Base-by-base conservation (phyloP, 2,329 filamentous ascomycete genomes). In the Cladophialophora carrionii region DNA sequence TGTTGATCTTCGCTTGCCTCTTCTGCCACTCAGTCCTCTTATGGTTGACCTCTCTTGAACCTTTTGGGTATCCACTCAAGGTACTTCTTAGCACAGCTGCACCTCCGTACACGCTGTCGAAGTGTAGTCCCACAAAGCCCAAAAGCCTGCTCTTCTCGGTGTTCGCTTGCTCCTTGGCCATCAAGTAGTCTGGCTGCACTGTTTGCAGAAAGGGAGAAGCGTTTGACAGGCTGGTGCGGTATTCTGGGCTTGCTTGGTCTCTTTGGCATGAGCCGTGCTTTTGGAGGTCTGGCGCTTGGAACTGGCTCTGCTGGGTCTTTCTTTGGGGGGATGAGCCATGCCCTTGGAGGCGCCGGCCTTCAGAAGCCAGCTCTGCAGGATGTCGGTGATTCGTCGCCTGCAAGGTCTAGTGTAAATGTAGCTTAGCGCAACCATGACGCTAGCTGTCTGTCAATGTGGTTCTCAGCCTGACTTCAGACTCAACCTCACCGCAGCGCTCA, bases 401-500 rank as follows among this genome's bases (percentile, higher is more conserved):
- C 1, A 6, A 7, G 3, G 48, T 9, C 48, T 51, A 51, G 48
- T 51, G 12, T 51, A 14, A 9, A 51, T 26, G 22, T 17, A 51
- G 48, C 12, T 26, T 51, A 51, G 48, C 9, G 22, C 9, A 8
- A 22, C 48, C 26, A 5, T 7, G 17, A 7, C 48, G 9, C 48
- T 51, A n/a, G 6, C 12, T 26, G 48, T 51, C 48, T 4, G 12
- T 29, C 41, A 58, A 29, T 8, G 3, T 49, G 32, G 26, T 43
- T 57, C 10, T 57, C n/a, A 46, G 10, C 48, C 48, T 51, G 20
- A 51, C 22, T 22, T 26, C 26, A 29, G 6, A 3, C 48, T 32
- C 20, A 22, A 22, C 57, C 57, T 59, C 57, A 59, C 46, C 57
- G 7, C 57, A 26, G 46, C 3, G 57, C 26, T 52, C 14, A 37